phyloP scores from a whole-genome alignment of 2,329 filamentous ascomycete species.

The Sporothrix brasiliensis region DNA sequence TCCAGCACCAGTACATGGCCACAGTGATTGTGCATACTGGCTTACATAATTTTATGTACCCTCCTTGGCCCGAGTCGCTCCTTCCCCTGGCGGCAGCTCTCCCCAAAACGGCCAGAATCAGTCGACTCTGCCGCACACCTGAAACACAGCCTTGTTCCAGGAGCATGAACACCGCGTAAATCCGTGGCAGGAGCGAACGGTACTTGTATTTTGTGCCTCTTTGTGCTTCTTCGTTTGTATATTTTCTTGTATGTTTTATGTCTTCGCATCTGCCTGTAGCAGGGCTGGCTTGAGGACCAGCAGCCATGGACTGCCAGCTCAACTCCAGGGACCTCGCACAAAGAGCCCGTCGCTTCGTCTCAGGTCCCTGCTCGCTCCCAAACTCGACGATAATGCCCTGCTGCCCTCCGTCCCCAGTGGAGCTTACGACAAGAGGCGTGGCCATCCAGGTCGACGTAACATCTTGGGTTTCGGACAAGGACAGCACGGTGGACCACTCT shows the following conservation, averaged over 20 bases:
- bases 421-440: neutral
- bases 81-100: neutral
- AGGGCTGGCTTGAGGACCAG: neutral
- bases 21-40: neutral
- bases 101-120: slow-evolving; percentile 37
- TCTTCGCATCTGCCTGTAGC: neutral
- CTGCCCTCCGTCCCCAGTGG: neutral
- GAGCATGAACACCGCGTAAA: slow-evolving; percentile 15
- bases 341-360: slow-evolving; percentile 7
- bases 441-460: slow-evolving; percentile 24
- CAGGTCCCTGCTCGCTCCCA: slow-evolving; percentile 25
- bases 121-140: slow-evolving; percentile 50
- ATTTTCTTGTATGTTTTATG: neutral
- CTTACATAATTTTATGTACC: neutral
- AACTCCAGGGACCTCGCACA: slow-evolving; percentile 1
- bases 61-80: neutral
- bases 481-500: neutral
- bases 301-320: neutral
- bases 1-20: too few relatives aligned
- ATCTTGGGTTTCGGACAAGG: slow-evolving; percentile 32
- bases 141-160: slow-evolving; percentile 47
- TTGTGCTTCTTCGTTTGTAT: neutral
- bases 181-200: slow-evolving; percentile 9
- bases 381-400: slow-evolving; percentile 21
- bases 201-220: neutral